Base-by-base conservation (phyloP, 768 basidiomycete genomes). In the Dentipellis sp. region DNA sequence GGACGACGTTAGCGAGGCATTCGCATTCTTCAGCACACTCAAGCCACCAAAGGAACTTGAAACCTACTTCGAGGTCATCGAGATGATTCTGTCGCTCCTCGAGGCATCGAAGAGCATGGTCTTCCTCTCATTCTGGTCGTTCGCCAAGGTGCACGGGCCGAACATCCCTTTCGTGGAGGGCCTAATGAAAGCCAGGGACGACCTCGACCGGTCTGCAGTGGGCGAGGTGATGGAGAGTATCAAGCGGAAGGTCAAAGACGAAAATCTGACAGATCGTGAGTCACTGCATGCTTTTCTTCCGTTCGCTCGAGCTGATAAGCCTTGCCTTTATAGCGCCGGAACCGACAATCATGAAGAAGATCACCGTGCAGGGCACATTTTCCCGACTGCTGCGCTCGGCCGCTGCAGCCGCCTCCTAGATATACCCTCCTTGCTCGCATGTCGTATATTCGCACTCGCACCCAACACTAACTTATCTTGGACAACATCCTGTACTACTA, bases 181-280 rank as follows among this genome's bases (percentile, higher is more conserved):
- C 9, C 66, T 99, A 48, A 87, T 98, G 79, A 90, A 85, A 67
- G 83, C 88, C 4, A 79, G 97, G 52, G 87, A 88, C 54, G 94
- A 99, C 70, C 74, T 97, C 54, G 94, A 97, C 70, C 81, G 92
- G n/a, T 83, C 86, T 1, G 82, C 84, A 12, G 89, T 86, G 16
- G 86, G 74, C 62, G 94, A 98, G 57, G 88, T 95, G 35, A 93
- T 97, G 87, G 94, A 95, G 11, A 91, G 89, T 56, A 78, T 97
- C 61, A 90, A 87, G 68, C 80, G 92, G 50, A 97, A 94, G 69
- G 88, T 93, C 7, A 94, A 88, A 68, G 94, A 97, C 29, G 94
- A 97, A 65, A 80, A 80, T 4, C 63, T 93, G 57, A 76, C 77
- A 46, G 91, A 92, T 72, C 90, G 91, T 91, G 69, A 74, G 88